Percentiles rank a stretch among this genome's conserved stretches.
These are phyloP conservation scores for Pichia phayaonensis DNA, from an alignment of 805 yeast genomes.

Conservation along the genomic window DNA sequence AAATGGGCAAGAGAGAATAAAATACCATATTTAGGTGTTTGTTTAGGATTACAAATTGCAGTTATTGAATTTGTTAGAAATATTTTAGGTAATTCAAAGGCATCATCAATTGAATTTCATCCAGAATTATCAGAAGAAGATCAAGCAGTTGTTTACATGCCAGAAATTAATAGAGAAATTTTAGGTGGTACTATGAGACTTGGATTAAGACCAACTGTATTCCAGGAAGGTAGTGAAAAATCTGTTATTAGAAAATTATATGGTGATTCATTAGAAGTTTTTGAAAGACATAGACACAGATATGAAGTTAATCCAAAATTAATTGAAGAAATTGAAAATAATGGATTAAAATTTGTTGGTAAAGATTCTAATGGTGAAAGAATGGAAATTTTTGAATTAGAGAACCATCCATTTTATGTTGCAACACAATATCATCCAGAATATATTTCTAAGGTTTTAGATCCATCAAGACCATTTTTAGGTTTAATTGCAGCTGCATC, in stretches of 20 bases:
- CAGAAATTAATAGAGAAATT: slow-evolving; percentile 91
- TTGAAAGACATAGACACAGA: slow-evolving; percentile 97
- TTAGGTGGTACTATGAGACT: slow-evolving; percentile 99
- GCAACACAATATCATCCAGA: slow-evolving; percentile 99
- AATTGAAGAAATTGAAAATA: slow-evolving; percentile 58
- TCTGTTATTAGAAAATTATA: slow-evolving; percentile 70
- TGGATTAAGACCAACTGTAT: slow-evolving; percentile 86
- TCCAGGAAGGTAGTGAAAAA: slow-evolving; percentile 52
- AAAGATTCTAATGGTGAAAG: slow-evolving; percentile 84
- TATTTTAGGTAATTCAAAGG: slow-evolving; percentile 57
- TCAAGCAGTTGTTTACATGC: slow-evolving; percentile 92
- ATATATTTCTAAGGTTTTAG: slow-evolving; percentile 90
- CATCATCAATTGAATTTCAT: slow-evolving; percentile 79
- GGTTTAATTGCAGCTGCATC: slow-evolving; percentile 94
- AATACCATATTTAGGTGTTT: slow-evolving; percentile 92
- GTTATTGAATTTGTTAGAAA: slow-evolving; percentile 87
- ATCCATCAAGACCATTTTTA: slow-evolving; percentile 92
- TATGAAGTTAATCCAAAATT: slow-evolving; percentile 91
- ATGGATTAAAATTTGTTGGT: slow-evolving; percentile 87
- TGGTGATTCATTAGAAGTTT: slow-evolving; percentile 59
- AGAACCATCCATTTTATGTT: slow-evolving; percentile 81
- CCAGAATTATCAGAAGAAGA: slow-evolving; percentile 52
- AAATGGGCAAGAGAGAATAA: slow-evolving; percentile 96
- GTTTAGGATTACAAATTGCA: slow-evolving; percentile 95
- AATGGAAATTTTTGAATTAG: slow-evolving; percentile 89